Evolutionary conservation across 2,329 filamentous ascomycete genomes (phyloP), one percentile per base, ranked within the genome.

Genomic region (Colletotrichum eremochloae): DNA sequence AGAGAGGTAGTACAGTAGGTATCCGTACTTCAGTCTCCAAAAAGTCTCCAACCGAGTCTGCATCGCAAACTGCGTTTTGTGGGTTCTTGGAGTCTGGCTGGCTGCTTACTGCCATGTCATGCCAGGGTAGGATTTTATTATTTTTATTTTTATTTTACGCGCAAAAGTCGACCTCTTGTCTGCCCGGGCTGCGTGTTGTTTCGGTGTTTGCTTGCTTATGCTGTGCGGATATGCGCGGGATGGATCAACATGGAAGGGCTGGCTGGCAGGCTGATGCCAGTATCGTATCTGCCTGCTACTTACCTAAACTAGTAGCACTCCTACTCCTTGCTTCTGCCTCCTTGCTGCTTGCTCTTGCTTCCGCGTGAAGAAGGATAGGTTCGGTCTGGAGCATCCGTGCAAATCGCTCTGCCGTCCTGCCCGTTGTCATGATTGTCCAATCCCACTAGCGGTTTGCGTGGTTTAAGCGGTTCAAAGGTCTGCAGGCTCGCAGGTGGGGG

Each of bases 1-100:
- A 40, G 38, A 40, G 38, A 40, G 38, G 38, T 40, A 40, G 24
- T 24, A 24, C 24, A 24, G 24, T 24, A 24, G 24, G 24, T 24
- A 24, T 24, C 24, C 24, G 24, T 24, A 24, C 24, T 24, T 24
- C 24, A 24, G 58, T 48, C 42, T 36, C 58, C 58, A 36, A 8
- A 36, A 36, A 36, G 24, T 24, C 24, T 24, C 33, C 33, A 62
- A 62, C 58, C 31, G 58, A 48, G 42, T 38, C 42, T 48, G 29
- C 33, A n/a, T 64, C 64, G 61, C 56, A 64, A 44, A 63, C 65
- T 62, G 60, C 53, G 65, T 69, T 46, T 55, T 40, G 58, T 33
- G 52, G 46, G 58, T 48, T 36, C 42, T 33, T 20, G 58, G 9
- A 33, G 12, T 48, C 29, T 36, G 31, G 18, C 33, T 44, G n/a